These are phyloP conservation scores for Sphaerulina vaccinii DNA, from an alignment of 2,329 filamentous ascomycete genomes.

Conservation along the genomic window DNA sequence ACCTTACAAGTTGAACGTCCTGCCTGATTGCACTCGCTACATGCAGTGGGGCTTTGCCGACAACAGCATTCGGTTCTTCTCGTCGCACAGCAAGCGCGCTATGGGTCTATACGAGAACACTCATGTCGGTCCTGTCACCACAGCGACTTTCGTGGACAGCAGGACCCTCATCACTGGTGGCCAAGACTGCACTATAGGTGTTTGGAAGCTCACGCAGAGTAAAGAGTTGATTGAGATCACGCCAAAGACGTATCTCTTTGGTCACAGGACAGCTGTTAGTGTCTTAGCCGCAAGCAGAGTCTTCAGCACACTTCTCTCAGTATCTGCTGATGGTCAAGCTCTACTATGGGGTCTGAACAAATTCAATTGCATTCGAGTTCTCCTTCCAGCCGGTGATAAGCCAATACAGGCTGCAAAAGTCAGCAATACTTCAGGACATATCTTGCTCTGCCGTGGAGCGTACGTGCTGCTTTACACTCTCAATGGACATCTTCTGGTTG, in stretches of 20 bases:
- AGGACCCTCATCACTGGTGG: slow-evolving; percentile 89
- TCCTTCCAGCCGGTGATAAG: slow-evolving; percentile 50
- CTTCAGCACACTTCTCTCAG: slow-evolving; percentile 83
- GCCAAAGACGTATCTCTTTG: slow-evolving; percentile 78
- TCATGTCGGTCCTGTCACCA: slow-evolving; percentile 85
- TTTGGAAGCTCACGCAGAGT: slow-evolving; percentile 66
- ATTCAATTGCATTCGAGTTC: slow-evolving; percentile 67
- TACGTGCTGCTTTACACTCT: slow-evolving; percentile 78
- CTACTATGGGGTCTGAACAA: slow-evolving; percentile 94
- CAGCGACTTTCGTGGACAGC: slow-evolving; percentile 80
- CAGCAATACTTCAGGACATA: slow-evolving; percentile 87
- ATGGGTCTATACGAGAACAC: slow-evolving; percentile 91
- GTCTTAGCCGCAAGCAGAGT: slow-evolving; percentile 81
- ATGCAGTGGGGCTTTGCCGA: slow-evolving; percentile 96
- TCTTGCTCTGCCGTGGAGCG: slow-evolving; percentile 76
- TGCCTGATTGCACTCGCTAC: slow-evolving; percentile 83
- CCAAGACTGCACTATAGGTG: slow-evolving; percentile 84
- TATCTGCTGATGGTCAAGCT: slow-evolving; percentile 76
- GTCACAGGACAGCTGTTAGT: slow-evolving; percentile 80
- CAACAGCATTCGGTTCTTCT: slow-evolving; percentile 90
- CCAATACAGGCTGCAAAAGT: slow-evolving; percentile 71
- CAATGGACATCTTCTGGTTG: slow-evolving; percentile 78
- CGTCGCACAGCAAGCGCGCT: slow-evolving; percentile 77
- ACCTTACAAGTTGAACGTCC: slow-evolving; percentile 81
- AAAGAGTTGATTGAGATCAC: slow-evolving; percentile 74